A percentile compares a stretch with the other conserved stretches of the same genome.
Evolutionary conservation across 176 grass and related monocot genomes (phyloP).

Genomic region (Echinochloa phyllopogon): DNA sequence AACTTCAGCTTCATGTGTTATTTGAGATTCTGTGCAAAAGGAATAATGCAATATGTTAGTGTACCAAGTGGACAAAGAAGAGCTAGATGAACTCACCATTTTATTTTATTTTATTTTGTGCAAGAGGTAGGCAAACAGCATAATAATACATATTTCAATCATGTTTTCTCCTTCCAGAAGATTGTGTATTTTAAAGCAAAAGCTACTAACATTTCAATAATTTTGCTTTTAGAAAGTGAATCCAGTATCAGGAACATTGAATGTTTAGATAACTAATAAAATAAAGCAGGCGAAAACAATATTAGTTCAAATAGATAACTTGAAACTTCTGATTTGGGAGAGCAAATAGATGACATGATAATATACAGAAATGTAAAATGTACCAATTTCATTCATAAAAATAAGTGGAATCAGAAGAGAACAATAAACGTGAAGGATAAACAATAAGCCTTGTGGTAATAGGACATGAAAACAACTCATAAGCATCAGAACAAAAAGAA

Average conservation of each 20-base stretch:
- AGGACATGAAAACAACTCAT: constrained; percentile 16
- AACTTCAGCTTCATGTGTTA: constrained; percentile 38
- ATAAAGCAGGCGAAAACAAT: constrained; percentile 24
- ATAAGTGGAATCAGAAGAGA: constrained; percentile 36
- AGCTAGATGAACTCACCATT: constrained; percentile 3
- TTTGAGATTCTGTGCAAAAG: constrained; percentile 4
- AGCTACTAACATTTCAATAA: not conserved
- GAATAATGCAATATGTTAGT: not conserved
- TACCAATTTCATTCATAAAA: constrained; percentile 6
- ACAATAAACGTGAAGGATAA: not conserved
- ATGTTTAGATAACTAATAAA: constrained; percentile 13
- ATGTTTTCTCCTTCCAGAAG: not conserved
- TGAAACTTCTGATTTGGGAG: constrained; percentile 7
- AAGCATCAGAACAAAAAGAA: not conserved
- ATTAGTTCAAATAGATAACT: constrained; percentile 9
- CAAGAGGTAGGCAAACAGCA: constrained; percentile 8
- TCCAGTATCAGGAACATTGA: not conserved
- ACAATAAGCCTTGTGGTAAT: not conserved
- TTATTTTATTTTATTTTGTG: not conserved
- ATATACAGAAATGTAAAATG: constrained; percentile 11
- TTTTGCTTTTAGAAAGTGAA: not conserved
- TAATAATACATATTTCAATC: not conserved
- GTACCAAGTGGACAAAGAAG: not conserved
- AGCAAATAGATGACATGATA: constrained; percentile 21
- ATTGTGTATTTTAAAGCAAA: not conserved